Evolutionary conservation across 163 green algal genomes (phyloP).

Genomic region (Scenedesmus sp.): DNA sequence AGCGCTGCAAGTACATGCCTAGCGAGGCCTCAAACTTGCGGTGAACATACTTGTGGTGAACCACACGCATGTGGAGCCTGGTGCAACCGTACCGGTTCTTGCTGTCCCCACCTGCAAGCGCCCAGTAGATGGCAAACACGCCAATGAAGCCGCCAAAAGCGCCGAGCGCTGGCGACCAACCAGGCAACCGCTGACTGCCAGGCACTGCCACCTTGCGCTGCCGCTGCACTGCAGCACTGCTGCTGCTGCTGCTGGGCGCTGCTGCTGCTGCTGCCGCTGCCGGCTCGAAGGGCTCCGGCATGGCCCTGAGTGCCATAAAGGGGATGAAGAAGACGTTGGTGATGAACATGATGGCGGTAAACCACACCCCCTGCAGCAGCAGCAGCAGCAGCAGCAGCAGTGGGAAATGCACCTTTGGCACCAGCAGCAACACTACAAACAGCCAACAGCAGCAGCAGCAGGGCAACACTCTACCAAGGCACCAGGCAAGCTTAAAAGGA

Average conservation of each 20-base stretch:
- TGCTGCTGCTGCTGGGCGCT: slow-evolving; percentile 61
- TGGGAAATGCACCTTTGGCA: neutral
- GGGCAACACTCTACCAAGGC: neutral
- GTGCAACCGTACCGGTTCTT: no score
- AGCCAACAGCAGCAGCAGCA: neutral
- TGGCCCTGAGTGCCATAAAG: slow-evolving; percentile 88
- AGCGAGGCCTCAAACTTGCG: no score
- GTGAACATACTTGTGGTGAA: no score
- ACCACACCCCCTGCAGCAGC: slow-evolving; percentile 34
- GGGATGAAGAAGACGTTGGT: slow-evolving; percentile 87
- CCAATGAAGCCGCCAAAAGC: slow-evolving; percentile 68
- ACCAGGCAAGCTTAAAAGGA: neutral
- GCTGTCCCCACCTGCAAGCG: neutral
- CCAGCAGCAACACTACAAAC: neutral
- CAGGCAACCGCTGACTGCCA: slow-evolving; percentile 60
- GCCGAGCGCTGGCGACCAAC: slow-evolving; percentile 71
- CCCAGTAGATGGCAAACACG: slow-evolving; percentile 82
- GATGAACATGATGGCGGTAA: slow-evolving; percentile 50
- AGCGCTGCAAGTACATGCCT: no score
- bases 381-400: slow-evolving; percentile 23
- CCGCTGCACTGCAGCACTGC: neutral
- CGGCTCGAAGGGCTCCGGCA: slow-evolving; percentile 57
- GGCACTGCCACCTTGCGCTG: slow-evolving; percentile 36
- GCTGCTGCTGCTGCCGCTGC: slow-evolving; percentile 1
- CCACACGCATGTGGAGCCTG: no score